Evolutionary conservation across 1,139 yeast species (phyloP).

Genomic region (Suhomyces taliae): DNA sequence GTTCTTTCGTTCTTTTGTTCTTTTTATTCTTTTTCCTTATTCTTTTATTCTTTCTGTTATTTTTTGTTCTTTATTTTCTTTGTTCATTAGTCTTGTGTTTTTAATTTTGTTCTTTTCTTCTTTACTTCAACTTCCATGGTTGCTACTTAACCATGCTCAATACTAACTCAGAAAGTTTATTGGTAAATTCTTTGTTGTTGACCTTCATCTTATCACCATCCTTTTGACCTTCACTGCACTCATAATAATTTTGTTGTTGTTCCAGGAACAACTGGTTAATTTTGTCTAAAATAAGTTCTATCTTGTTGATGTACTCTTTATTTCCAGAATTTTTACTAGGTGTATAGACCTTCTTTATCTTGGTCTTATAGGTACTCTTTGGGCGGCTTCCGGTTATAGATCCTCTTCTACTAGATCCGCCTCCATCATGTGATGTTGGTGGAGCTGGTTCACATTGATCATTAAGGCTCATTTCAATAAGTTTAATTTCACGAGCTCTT

Average conservation of each 20-base stretch:
- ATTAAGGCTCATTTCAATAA: slow-evolving; percentile 41
- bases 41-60: too few relatives aligned
- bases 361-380: slow-evolving; percentile 33
- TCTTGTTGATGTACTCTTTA: slow-evolving; percentile 23
- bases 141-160: slow-evolving; percentile 4
- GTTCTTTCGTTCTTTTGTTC: too few relatives aligned
- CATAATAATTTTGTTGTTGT: slow-evolving; percentile 10
- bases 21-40: too few relatives aligned
- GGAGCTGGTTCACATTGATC: slow-evolving; percentile 3
- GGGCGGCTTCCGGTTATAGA: slow-evolving; percentile 3
- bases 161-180: slow-evolving; percentile 11
- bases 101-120: too few relatives aligned
- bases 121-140: too few relatives aligned
- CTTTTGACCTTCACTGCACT: background rate
- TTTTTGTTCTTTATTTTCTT: too few relatives aligned
- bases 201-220: background rate
- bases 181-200: slow-evolving; percentile 3
- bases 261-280: slow-evolving; percentile 25
- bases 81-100: too few relatives aligned
- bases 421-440: background rate
- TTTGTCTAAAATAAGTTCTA: slow-evolving; percentile 28
- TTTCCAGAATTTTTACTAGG: slow-evolving; percentile 38
- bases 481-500: slow-evolving; percentile 58
- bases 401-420: background rate
- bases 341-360: slow-evolving; percentile 37